Percentiles rank a stretch among this genome's conserved stretches.
Conservation (phyloP, 768 basidiomycete species). For the Mycena rosella region DNA sequence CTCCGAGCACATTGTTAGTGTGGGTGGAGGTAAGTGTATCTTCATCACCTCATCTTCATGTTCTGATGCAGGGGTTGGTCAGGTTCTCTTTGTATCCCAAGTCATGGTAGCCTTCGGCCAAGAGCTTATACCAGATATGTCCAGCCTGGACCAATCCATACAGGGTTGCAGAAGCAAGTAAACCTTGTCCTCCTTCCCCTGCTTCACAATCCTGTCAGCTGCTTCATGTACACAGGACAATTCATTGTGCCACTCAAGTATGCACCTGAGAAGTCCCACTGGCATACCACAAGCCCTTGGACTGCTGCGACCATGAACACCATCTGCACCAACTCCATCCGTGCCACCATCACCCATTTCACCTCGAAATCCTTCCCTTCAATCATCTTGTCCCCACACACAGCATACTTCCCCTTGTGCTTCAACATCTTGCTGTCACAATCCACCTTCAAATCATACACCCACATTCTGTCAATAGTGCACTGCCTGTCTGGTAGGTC, state of each 20-base stretch:
- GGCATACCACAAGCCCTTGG: neutral
- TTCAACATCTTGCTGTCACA: slow-evolving; percentile 44
- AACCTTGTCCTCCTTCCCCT: slow-evolving; percentile 30
- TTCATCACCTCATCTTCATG: neutral
- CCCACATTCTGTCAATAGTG: too few species aligned
- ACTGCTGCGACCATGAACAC: slow-evolving; percentile 27
- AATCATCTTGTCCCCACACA: slow-evolving; percentile 1
- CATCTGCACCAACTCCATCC: slow-evolving; percentile 29
- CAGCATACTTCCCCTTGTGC: slow-evolving; percentile 50
- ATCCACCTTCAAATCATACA: slow-evolving; percentile 54
- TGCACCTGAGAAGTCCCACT: slow-evolving; percentile 22
- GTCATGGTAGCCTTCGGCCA: slow-evolving; percentile 9
- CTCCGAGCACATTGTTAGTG: slow-evolving; percentile 22
- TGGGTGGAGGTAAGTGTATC: slow-evolving; percentile 25
- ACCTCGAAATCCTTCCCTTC: slow-evolving; percentile 13
- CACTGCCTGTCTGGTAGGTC: slow-evolving; percentile 29
- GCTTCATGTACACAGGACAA: slow-evolving; percentile 19
- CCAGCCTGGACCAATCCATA: slow-evolving; percentile 23
- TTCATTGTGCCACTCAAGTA: slow-evolving; percentile 25
- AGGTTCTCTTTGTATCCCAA: slow-evolving; percentile 24
- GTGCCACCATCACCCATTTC: slow-evolving; percentile 30
- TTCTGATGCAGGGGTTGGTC: slow-evolving; percentile 24
- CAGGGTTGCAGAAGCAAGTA: slow-evolving; percentile 18
- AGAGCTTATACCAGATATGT: slow-evolving; percentile 18
- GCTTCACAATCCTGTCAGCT: slow-evolving; percentile 19